These are phyloP conservation scores for Cystobasidium sp. DNA, from an alignment of 1,284 basidiomycete genomes.

Conservation along the genomic window DNA sequence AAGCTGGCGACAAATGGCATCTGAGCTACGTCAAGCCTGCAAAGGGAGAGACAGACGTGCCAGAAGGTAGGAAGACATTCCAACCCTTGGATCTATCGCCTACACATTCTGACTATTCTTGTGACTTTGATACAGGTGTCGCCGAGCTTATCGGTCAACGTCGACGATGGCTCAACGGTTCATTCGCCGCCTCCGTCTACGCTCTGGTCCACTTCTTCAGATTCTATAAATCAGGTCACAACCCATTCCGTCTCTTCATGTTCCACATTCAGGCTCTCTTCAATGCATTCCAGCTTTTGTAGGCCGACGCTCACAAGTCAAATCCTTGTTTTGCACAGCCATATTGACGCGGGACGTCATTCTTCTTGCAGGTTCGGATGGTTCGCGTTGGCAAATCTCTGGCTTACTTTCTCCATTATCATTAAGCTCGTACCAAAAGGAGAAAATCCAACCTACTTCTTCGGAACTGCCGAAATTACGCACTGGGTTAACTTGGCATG, in stretches of 20 bases:
- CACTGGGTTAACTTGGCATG: constrained; percentile 50
- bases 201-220: constrained; percentile 92
- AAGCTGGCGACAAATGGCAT: constrained; percentile 61
- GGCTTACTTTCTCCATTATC: constrained; percentile 95
- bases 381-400: constrained; percentile 91
- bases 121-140: constrained; percentile 66
- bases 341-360: constrained; percentile 63
- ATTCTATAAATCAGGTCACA: constrained; percentile 82
- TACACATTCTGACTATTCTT: no score
- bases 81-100: no score
- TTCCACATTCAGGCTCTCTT: constrained; percentile 36
- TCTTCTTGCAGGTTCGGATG: constrained; percentile 70
- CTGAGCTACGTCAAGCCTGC: constrained; percentile 52
- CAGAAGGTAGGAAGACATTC: no score
- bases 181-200: constrained; percentile 94
- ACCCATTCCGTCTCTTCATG: constrained; percentile 55
- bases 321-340: constrained; percentile 67
- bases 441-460: constrained; percentile 63
- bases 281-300: constrained; percentile 63
- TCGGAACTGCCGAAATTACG: constrained; percentile 64
- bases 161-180: constrained; percentile 80
- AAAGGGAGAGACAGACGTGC: constrained; percentile 54
- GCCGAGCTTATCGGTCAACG: constrained; percentile 69
- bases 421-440: constrained; percentile 77
- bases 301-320: constrained; percentile 63